These are phyloP conservation scores for Diversispora eburnea DNA, from an alignment of 192 early-diverging fungal genomes.

Conservation along the genomic window DNA sequence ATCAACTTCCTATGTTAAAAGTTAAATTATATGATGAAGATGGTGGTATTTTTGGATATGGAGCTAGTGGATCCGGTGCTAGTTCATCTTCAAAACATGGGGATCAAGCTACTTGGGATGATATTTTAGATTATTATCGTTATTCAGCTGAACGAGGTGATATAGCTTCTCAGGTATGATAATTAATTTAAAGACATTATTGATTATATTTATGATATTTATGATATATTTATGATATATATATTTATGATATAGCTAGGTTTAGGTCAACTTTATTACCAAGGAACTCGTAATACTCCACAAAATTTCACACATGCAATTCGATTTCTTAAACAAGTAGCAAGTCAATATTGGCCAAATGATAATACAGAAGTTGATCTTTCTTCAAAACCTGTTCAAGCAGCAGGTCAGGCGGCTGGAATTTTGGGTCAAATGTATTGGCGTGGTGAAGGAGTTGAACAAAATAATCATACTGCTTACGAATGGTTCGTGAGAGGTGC, in stretches of 20 bases:
- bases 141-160: slow-evolving; percentile 64
- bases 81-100: slow-evolving; percentile 31
- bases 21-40: slow-evolving; percentile 68
- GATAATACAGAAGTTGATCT: slow-evolving; percentile 22
- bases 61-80: slow-evolving; percentile 54
- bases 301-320: slow-evolving; percentile 61
- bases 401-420: slow-evolving; percentile 71
- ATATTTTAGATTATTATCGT: slow-evolving; percentile 74
- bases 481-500: slow-evolving; percentile 76
- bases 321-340: slow-evolving; percentile 55
- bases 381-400: slow-evolving; percentile 29
- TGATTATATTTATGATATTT: not conserved
- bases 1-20: slow-evolving; percentile 60
- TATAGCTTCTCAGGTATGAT: slow-evolving; percentile 51
- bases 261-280: slow-evolving; percentile 80
- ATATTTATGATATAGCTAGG: slow-evolving; percentile 45
- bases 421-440: slow-evolving; percentile 84
- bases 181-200: not conserved
- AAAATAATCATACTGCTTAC: slow-evolving; percentile 58
- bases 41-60: slow-evolving; percentile 85
- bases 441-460: slow-evolving; percentile 81
- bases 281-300: slow-evolving; percentile 53
- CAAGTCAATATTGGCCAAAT: slow-evolving; percentile 31
- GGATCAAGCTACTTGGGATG: slow-evolving; percentile 59
- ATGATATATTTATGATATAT: not conserved